Conservation (phyloP, 495 filamentous ascomycete species). For the Penicillium bovifimosum region DNA sequence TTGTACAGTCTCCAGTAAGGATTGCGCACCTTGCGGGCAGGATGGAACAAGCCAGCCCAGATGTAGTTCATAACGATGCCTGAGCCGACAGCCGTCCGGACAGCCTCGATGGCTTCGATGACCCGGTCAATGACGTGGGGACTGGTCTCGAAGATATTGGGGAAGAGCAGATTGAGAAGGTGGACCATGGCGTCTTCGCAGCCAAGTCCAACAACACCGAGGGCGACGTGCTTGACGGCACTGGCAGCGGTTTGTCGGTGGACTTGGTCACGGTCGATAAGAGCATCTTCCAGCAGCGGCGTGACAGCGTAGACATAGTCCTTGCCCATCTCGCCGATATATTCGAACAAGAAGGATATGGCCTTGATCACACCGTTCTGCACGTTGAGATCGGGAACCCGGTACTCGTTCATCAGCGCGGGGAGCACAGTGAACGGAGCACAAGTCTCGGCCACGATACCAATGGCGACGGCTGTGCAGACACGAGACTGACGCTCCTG, state of each 20-base stretch:
- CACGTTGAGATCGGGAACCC: slow-evolving; percentile 96
- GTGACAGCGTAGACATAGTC: slow-evolving; percentile 99
- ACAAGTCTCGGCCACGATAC: slow-evolving; percentile 99
- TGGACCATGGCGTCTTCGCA: slow-evolving; percentile 99
- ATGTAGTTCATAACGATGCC: slow-evolving; percentile 94
- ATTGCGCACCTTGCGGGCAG: slow-evolving; percentile 83
- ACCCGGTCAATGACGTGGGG: slow-evolving; percentile 98
- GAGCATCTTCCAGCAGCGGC: slow-evolving; percentile 93
- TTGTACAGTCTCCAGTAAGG: slow-evolving; percentile 97
- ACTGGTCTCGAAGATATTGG: slow-evolving; percentile 96
- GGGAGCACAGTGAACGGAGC: slow-evolving; percentile 98
- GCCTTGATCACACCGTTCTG: slow-evolving; percentile 98
- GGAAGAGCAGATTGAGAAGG: slow-evolving; percentile 90
- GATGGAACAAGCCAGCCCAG: slow-evolving; percentile 96
- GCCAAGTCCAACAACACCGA: slow-evolving; percentile 93
- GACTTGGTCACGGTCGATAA: slow-evolving; percentile 97
- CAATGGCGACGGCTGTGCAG: slow-evolving; percentile 97
- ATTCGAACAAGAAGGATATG: slow-evolving; percentile 95
- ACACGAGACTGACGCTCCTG: slow-evolving; percentile 98
- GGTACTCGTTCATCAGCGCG: slow-evolving; percentile 99
- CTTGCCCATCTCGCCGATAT: slow-evolving; percentile 99
- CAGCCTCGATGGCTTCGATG: slow-evolving; percentile 94
- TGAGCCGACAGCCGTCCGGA: slow-evolving; percentile 87
- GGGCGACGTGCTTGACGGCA: slow-evolving; percentile 94
- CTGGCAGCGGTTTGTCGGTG: slow-evolving; percentile 94